phyloP scores from a whole-genome alignment of 2,329 filamentous ascomycete species.

The Fusarium miscanthi region DNA sequence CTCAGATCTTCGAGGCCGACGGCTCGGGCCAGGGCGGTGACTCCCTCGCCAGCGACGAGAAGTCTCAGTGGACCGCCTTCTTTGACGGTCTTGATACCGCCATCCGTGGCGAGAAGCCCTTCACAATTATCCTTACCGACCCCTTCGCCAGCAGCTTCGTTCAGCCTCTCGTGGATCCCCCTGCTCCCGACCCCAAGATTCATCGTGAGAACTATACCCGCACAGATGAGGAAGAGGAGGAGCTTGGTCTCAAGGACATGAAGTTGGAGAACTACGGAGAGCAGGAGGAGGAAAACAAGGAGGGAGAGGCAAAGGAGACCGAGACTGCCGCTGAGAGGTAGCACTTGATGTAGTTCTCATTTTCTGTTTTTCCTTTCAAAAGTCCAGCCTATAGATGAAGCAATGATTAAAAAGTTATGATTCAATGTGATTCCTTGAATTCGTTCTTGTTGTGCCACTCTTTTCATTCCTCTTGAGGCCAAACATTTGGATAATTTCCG shows the following conservation, averaged over 20 bases:
- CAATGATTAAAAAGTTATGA: constrained; percentile 27
- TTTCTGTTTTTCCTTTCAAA: constrained; percentile 15
- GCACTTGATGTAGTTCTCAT: background rate
- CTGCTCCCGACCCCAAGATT: constrained; percentile 79
- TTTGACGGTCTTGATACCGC: constrained; percentile 81
- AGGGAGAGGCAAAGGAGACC: constrained; percentile 20
- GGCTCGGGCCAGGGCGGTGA: constrained; percentile 74
- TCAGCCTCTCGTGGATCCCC: constrained; percentile 84
- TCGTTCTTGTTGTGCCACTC: background rate
- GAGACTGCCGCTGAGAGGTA: constrained; percentile 29
- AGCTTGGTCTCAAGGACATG: constrained; percentile 91
- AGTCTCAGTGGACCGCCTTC: constrained; percentile 81
- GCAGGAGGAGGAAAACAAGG: constrained; percentile 45
- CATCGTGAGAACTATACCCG: constrained; percentile 84
- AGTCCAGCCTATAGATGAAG: constrained; percentile 32
- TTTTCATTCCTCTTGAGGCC: background rate
- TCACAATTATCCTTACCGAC: constrained; percentile 86
- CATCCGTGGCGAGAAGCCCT: constrained; percentile 82
- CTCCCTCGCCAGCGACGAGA: constrained; percentile 74
- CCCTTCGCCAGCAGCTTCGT: constrained; percentile 94
- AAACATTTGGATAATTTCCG: background rate
- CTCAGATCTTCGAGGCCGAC: constrained; percentile 86
- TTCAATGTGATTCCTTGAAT: background rate
- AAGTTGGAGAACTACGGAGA: constrained; percentile 86
- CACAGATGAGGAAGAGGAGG: constrained; percentile 92